Percentiles rank a stretch among this genome's conserved stretches.
Evolutionary conservation across 257 asterid species (phyloP).

Genomic region (Dorcoceras hygrometricum): DNA sequence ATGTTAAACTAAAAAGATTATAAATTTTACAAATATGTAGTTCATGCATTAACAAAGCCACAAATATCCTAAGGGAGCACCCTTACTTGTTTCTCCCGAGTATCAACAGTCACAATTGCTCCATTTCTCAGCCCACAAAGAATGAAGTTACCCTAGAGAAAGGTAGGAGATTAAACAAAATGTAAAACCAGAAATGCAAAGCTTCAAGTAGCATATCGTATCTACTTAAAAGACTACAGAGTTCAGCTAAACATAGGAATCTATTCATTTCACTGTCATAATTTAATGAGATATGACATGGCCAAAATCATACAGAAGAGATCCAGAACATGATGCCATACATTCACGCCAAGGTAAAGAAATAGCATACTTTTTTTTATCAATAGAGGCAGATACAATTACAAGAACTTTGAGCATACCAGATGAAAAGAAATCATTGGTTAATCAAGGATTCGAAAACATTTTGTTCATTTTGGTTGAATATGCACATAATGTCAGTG

Average conservation of each 20-base stretch:
- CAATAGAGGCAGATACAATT: not conserved
- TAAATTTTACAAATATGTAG: slow-evolving; percentile 10
- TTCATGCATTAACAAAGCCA: not conserved
- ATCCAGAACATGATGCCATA: slow-evolving; percentile 10
- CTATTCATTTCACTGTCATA: not conserved
- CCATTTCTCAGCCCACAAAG: slow-evolving; percentile 93
- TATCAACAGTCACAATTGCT: slow-evolving; percentile 61
- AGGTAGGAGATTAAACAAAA: slow-evolving; percentile 19
- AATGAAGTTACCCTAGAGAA: slow-evolving; percentile 54
- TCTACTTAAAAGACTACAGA: not conserved
- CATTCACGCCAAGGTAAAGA: too few species aligned
- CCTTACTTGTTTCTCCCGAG: slow-evolving; percentile 72
- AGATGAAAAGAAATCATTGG: too few species aligned
- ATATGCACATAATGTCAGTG: too few species aligned
- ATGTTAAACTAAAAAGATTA: slow-evolving; percentile 4
- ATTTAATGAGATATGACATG: not conserved
- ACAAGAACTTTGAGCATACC: too few species aligned
- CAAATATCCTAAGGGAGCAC: slow-evolving; percentile 20
- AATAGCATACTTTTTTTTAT: too few species aligned
- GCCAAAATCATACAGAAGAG: slow-evolving; percentile 3
- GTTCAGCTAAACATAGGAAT: not conserved
- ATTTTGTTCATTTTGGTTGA: too few species aligned
- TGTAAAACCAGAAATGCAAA: slow-evolving; percentile 3
- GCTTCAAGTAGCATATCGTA: slow-evolving; percentile 10
- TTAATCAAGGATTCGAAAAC: too few species aligned